Evolutionary conservation across 345 rosid species (phyloP).

Genomic region (Gynandropsis gynandra): DNA sequence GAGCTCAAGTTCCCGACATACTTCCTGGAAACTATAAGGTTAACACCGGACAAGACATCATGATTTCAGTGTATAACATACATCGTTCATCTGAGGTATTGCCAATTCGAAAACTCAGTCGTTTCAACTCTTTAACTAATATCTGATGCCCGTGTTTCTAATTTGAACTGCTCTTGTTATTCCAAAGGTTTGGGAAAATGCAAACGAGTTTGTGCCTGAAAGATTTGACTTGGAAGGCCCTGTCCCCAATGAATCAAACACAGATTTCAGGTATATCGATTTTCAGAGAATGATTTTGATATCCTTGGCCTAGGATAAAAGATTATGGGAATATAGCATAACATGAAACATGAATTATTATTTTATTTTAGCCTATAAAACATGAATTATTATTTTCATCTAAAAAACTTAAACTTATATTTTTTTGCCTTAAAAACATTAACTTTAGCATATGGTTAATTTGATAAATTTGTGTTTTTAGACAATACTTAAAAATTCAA

Average conservation of each 20-base stretch:
- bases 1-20: slow-evolving; percentile 76
- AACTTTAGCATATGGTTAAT: too few relatives aligned
- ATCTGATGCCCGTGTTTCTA: background rate
- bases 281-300: too few relatives aligned
- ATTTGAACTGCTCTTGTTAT: slow-evolving; percentile 8
- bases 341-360: too few relatives aligned
- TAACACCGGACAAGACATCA: slow-evolving; percentile 83
- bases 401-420: too few relatives aligned
- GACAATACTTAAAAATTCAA: too few relatives aligned
- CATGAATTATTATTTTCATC: too few relatives aligned
- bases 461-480: too few relatives aligned
- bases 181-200: slow-evolving; percentile 86
- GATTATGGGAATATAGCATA: too few relatives aligned
- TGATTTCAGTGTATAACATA: slow-evolving; percentile 91
- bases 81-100: slow-evolving; percentile 80
- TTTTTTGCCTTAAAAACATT: too few relatives aligned
- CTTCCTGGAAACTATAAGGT: slow-evolving; percentile 93
- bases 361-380: too few relatives aligned
- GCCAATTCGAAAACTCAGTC: background rate
- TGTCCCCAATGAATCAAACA: slow-evolving; percentile 84
- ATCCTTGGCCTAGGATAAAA: too few relatives aligned
- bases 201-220: slow-evolving; percentile 83
- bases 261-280: slow-evolving; percentile 61
- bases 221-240: slow-evolving; percentile 73
- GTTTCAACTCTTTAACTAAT: background rate